A percentile compares a stretch with the other conserved stretches of the same genome.
phyloP scores from a whole-genome alignment of 2,329 filamentous ascomycete species.

The Phoma sp. region DNA sequence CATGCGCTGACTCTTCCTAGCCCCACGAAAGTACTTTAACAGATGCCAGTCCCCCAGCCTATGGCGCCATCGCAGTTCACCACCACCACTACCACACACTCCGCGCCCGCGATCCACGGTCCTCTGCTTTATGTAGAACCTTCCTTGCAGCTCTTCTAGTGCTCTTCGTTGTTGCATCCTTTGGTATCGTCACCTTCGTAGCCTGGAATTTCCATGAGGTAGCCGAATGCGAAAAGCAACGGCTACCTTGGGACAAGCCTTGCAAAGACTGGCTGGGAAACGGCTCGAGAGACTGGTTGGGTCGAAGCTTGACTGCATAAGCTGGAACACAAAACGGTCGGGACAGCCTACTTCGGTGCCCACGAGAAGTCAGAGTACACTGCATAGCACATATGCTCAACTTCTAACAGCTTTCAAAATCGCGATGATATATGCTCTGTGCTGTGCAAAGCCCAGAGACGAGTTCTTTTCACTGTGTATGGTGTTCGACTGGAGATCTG shows the following conservation, averaged over 20 bases:
- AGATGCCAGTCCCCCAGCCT: conserved; percentile 27
- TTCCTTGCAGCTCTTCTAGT: conserved; percentile 20
- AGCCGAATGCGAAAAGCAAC: conserved; percentile 32
- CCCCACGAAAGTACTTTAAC: conserved; percentile 17
- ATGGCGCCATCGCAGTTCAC: conserved; percentile 22
- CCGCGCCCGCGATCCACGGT: conserved; percentile 9
- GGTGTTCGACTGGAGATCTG: not conserved
- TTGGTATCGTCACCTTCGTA: conserved; percentile 25
- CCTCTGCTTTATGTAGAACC: conserved; percentile 22
- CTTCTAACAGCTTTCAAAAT: not conserved
- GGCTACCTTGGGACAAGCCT: conserved; percentile 31
- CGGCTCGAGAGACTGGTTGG: conserved; percentile 27
- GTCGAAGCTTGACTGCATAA: conserved; percentile 8
- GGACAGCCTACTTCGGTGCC: not conserved
- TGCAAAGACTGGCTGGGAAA: conserved; percentile 34
- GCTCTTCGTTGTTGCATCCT: conserved; percentile 21
- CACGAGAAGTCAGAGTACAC: not conserved
- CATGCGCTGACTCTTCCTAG: conserved; percentile 1
- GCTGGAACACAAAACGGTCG: not conserved
- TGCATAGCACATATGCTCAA: not conserved
- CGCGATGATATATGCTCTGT: not conserved
- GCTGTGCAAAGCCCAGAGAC: not conserved
- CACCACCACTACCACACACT: conserved; percentile 29
- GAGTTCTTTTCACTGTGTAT: not conserved
- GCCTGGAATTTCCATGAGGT: conserved; percentile 35